These are phyloP conservation scores for Stygiomarasmius scandens DNA, from an alignment of 1,284 basidiomycete species.

Conservation along the genomic window DNA sequence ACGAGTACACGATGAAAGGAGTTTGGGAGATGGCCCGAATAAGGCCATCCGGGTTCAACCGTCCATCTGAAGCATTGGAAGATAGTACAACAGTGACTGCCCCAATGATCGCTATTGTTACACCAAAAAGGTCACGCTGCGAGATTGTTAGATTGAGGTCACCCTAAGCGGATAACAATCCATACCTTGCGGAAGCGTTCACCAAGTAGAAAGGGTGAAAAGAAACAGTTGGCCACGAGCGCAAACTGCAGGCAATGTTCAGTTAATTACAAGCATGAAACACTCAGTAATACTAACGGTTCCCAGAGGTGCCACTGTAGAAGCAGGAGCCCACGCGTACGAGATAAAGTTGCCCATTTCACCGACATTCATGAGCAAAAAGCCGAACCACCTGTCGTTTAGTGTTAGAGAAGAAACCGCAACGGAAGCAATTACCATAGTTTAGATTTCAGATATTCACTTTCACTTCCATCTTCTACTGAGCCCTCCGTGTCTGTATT, in stretches of 20 bases:
- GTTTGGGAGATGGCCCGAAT: conserved; percentile 70
- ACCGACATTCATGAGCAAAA: conserved; percentile 88
- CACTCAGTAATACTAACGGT: conserved; percentile 61
- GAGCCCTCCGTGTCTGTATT: background rate
- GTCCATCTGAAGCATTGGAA: conserved; percentile 68
- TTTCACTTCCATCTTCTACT: conserved; percentile 44
- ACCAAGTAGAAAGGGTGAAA: conserved; percentile 87
- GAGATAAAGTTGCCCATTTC: conserved; percentile 86
- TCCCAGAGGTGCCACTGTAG: conserved; percentile 92
- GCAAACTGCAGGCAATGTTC: conserved; percentile 60
- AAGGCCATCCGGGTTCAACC: conserved; percentile 72
- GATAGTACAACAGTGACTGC: conserved; percentile 91
- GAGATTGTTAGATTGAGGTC: conserved; percentile 22
- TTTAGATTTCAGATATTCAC: conserved; percentile 80
- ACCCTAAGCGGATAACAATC: conserved; percentile 4
- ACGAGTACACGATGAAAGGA: conserved; percentile 77
- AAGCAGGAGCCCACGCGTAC: conserved; percentile 68
- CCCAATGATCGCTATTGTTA: conserved; percentile 79
- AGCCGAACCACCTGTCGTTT: conserved; percentile 81
- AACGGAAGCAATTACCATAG: conserved; percentile 58
- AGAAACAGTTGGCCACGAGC: conserved; percentile 92
- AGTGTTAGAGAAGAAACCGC: background rate
- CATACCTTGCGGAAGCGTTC: conserved; percentile 73
- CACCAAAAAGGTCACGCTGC: conserved; percentile 86
- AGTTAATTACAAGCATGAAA: conserved; percentile 2